phyloP scores from a whole-genome alignment of 768 basidiomycete species.

The Russula sp. region DNA sequence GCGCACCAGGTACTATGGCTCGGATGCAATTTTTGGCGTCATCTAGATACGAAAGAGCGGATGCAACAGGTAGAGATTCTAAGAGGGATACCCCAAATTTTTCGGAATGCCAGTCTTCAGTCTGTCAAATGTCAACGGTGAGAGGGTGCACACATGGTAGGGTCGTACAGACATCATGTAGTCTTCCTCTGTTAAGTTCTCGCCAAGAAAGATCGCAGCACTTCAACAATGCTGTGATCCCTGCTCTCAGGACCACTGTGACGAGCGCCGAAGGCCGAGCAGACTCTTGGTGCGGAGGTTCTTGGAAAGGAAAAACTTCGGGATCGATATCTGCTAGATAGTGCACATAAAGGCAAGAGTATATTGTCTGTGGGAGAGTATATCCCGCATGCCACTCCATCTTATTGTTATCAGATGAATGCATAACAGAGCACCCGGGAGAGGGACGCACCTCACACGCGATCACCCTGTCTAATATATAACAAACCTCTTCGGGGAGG shows the following conservation, averaged over 20 bases:
- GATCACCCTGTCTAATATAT: conserved; percentile 77
- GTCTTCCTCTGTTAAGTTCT: conserved; percentile 70
- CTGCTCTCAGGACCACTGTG: conserved; percentile 64
- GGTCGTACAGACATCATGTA: conserved; percentile 60
- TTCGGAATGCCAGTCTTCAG: conserved; percentile 88
- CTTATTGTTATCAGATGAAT: conserved; percentile 42
- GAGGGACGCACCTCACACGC: conserved; percentile 65
- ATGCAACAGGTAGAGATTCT: conserved; percentile 56
- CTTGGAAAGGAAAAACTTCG: conserved; percentile 41
- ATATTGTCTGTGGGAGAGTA: conserved; percentile 82
- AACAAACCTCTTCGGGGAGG: conserved; percentile 79
- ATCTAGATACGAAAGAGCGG: conserved; percentile 54
- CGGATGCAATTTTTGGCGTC: conserved; percentile 61
- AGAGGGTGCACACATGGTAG: conserved; percentile 15
- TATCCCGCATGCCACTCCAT: conserved; percentile 87
- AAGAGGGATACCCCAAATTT: conserved; percentile 78
- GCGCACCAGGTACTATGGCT: conserved; percentile 22
- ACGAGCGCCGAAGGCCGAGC: conserved; percentile 59
- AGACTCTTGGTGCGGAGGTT: conserved; percentile 38
- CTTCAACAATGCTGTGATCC: conserved; percentile 68
- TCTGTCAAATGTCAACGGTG: conserved; percentile 42
- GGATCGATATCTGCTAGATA: conserved; percentile 58
- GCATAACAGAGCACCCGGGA: conserved; percentile 3
- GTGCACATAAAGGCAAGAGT: conserved; percentile 73
- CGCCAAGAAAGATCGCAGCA: conserved; percentile 80